Conservation (phyloP, 768 basidiomycete species). For the Asterophora parasitica region DNA sequence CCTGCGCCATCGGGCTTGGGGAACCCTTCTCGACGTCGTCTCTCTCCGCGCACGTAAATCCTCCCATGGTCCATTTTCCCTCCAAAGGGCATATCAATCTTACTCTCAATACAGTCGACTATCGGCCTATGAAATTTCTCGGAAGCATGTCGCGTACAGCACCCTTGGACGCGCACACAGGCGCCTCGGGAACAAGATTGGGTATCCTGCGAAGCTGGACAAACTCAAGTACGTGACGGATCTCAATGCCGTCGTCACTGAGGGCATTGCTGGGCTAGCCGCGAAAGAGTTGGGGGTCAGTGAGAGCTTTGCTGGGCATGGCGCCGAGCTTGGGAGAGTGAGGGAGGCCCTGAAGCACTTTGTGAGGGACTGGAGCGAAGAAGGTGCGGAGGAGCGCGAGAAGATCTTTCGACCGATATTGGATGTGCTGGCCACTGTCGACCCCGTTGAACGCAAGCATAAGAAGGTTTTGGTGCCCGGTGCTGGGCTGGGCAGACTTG, state of each 20-base stretch:
- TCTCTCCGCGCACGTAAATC: slow-evolving; percentile 18
- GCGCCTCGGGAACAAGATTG: slow-evolving; percentile 44
- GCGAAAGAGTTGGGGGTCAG: slow-evolving; percentile 24
- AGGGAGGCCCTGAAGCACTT: slow-evolving; percentile 64
- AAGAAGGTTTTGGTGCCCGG: slow-evolving; percentile 59
- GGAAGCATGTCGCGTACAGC: slow-evolving; percentile 39
- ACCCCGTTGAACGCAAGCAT: slow-evolving; percentile 21
- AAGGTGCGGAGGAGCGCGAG: slow-evolving; percentile 50
- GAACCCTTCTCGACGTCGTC: slow-evolving; percentile 25
- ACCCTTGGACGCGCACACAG: slow-evolving; percentile 42
- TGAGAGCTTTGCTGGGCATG: slow-evolving; percentile 8
- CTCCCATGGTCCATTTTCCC: slow-evolving; percentile 35
- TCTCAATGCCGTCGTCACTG: slow-evolving; percentile 33
- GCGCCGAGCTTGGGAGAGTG: slow-evolving; percentile 42
- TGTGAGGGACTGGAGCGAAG: slow-evolving; percentile 64
- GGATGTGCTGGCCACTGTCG: slow-evolving; percentile 33
- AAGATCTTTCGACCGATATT: slow-evolving; percentile 55
- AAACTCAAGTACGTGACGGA: slow-evolving; percentile 35
- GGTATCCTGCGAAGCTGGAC: slow-evolving; percentile 52
- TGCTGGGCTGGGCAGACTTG: slow-evolving; percentile 57
- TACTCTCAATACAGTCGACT: slow-evolving; percentile 40
- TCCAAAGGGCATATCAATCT: slow-evolving; percentile 37
- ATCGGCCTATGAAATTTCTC: slow-evolving; percentile 34
- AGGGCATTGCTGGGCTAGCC: slow-evolving; percentile 37
- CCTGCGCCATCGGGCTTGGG: slow-evolving; percentile 21